Evolutionary conservation across 805 yeast species (phyloP).

Genomic region (Wickerhamomyces subpelliculosus): DNA sequence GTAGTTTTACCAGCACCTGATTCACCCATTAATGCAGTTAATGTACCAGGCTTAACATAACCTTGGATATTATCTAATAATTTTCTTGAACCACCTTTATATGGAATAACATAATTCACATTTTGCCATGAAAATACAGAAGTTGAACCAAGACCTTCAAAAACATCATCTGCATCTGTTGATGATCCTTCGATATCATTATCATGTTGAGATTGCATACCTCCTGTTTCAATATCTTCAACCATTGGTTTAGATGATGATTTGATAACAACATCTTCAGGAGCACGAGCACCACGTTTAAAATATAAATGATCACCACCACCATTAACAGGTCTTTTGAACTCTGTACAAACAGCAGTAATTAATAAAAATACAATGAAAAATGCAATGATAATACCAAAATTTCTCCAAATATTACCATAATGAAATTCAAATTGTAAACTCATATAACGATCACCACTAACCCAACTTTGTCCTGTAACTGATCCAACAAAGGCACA

Average conservation of each 20-base stretch:
- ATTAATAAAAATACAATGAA: constrained; percentile 43
- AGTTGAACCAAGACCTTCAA: constrained; percentile 22
- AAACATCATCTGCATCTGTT: constrained; percentile 10
- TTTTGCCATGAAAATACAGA: constrained; percentile 27
- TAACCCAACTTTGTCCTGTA: constrained; percentile 45
- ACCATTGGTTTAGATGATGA: not conserved
- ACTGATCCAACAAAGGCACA: constrained; percentile 58
- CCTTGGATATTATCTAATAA: constrained; percentile 32
- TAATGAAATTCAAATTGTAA: constrained; percentile 43
- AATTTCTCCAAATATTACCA: constrained; percentile 72
- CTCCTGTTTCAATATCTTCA: constrained; percentile 7
- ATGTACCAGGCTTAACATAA: constrained; percentile 1
- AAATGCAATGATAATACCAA: constrained; percentile 58
- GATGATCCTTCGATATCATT: constrained; percentile 4
- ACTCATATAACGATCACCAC: constrained; percentile 52
- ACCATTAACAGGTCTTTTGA: constrained; percentile 31
- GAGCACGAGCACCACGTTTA: constrained; percentile 34
- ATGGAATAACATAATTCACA: constrained; percentile 27
- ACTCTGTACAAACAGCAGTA: constrained; percentile 50
- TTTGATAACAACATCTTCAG: not conserved
- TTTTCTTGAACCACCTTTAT: constrained; percentile 31
- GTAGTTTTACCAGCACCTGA: constrained; percentile 1
- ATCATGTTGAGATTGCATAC: not conserved
- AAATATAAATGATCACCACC: constrained; percentile 37
- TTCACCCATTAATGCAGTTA: not conserved